phyloP scores from a whole-genome alignment of 192 early-diverging fungal species.

The Entrophospora sp. region DNA sequence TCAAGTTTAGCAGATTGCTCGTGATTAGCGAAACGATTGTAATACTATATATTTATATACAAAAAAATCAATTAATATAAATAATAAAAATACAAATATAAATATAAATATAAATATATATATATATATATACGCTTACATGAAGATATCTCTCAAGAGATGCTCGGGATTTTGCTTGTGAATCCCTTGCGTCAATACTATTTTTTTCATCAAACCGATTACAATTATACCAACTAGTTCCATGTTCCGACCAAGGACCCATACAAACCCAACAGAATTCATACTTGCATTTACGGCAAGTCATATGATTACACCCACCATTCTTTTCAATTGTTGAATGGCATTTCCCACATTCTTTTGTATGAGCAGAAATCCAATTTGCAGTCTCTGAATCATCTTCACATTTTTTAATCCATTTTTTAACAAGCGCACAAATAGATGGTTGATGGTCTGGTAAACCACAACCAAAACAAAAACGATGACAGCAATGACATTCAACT shows the following conservation, averaged over 20 bases:
- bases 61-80: neutral
- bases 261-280: constrained; percentile 99
- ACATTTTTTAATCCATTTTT: constrained; percentile 89
- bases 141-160: constrained; percentile 92
- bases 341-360: constrained; percentile 95
- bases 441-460: constrained; percentile 79
- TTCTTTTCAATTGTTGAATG: constrained; percentile 97
- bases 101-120: neutral
- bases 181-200: constrained; percentile 77
- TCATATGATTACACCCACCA: constrained; percentile 99
- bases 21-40: constrained; percentile 96
- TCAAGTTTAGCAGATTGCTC: constrained; percentile 87
- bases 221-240: constrained; percentile 94
- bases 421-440: constrained; percentile 74
- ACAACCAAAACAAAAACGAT: constrained; percentile 92
- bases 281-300: constrained; percentile 92
- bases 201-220: constrained; percentile 92
- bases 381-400: constrained; percentile 96
- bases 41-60: constrained; percentile 61
- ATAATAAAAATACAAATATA: neutral
- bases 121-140: constrained; percentile 38
- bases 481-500: constrained; percentile 73
- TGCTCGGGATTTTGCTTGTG: constrained; percentile 77
- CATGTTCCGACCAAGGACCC: constrained; percentile 96
- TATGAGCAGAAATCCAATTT: constrained; percentile 93